Conservation (phyloP, 345 rosid genomes). For the Eucalyptus sp. region DNA sequence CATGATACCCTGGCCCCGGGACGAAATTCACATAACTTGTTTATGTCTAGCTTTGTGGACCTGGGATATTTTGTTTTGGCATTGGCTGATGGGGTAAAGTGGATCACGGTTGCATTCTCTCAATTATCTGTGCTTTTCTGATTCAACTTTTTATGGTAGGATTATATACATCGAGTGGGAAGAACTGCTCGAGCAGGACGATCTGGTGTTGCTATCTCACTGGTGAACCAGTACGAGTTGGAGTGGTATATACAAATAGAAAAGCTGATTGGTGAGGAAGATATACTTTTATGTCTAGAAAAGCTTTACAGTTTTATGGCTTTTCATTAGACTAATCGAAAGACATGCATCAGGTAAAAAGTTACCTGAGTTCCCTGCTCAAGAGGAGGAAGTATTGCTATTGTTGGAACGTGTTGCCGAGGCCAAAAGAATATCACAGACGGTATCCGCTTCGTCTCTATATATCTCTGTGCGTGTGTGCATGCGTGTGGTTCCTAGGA, state of each 20-base stretch:
- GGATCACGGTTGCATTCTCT: not conserved
- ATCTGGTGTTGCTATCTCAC: slow-evolving; percentile 85
- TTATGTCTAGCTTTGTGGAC: not conserved
- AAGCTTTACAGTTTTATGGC: not conserved
- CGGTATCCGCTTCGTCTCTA: slow-evolving; percentile 10
- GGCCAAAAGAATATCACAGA: slow-evolving; percentile 52
- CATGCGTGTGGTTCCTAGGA: not conserved
- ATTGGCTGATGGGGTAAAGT: not conserved
- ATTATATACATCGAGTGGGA: slow-evolving; percentile 84
- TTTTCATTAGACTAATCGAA: not conserved
- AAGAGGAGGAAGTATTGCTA: slow-evolving; percentile 69
- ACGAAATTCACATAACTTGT: not conserved
- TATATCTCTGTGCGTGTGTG: not conserved
- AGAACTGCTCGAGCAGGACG: slow-evolving; percentile 98
- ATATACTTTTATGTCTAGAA: not conserved
- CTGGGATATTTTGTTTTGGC: not conserved
- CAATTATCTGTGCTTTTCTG: not conserved
- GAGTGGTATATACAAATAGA: slow-evolving; percentile 93
- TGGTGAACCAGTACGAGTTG: slow-evolving; percentile 80
- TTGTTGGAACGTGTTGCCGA: slow-evolving; percentile 51
- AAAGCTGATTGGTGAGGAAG: slow-evolving; percentile 65
- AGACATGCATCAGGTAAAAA: slow-evolving; percentile 42
- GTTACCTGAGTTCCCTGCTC: slow-evolving; percentile 58
- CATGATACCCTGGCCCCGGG: not conserved
- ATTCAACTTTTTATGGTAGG: slow-evolving; percentile 28